Base-by-base conservation (phyloP, 331 rosid genomes). In the Ulmus americana region DNA sequence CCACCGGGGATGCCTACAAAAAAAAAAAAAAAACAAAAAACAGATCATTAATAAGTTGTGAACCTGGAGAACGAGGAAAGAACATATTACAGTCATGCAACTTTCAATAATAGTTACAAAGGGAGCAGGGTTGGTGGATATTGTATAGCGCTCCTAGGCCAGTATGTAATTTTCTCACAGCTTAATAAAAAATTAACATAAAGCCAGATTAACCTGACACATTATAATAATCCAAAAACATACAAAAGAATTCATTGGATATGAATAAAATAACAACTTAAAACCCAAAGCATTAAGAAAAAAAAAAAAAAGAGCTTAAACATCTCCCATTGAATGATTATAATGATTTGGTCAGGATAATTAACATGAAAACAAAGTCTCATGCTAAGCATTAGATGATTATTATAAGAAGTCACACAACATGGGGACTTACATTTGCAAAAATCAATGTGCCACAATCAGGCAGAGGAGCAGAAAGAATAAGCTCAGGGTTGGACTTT, bases 391-490 rank as follows among this genome's bases (percentile, higher is more conserved):
- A 6, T 5, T 0, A 35, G 45, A 14, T 14, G 13, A 14, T 38
- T 39, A 57, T 8, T n/a, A 12, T 5, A 28, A 57, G 10, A 18
- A 22, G 18, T 13, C 44, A 43, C 12, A 8, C 48, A 18, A 16
- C 10, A 1, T 28, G 28, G 42, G 42, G 39, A 43, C 82, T 59
- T 74, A 78, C 82, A 35, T 73, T 78, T 14, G 70, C 56, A 47
- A 69, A 65, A 8, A 78, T 61, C 48, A 74, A 12, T 10, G 74
- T 5, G 61, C 63, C 75, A 55, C 63, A 40, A 6, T 74, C 75
- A 45, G 73, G 76, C 47, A 74, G 69, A 1, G 58, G 58, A 59
- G 82, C 70, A 13, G 79, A 67, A 69, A 67, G 64, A 78, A 78
- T 54, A 45, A 78, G 69, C 73, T 59, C 70, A 50, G 73, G 39